Conservation (phyloP, 495 filamentous ascomycete species). For the Penicillium pulvis region DNA sequence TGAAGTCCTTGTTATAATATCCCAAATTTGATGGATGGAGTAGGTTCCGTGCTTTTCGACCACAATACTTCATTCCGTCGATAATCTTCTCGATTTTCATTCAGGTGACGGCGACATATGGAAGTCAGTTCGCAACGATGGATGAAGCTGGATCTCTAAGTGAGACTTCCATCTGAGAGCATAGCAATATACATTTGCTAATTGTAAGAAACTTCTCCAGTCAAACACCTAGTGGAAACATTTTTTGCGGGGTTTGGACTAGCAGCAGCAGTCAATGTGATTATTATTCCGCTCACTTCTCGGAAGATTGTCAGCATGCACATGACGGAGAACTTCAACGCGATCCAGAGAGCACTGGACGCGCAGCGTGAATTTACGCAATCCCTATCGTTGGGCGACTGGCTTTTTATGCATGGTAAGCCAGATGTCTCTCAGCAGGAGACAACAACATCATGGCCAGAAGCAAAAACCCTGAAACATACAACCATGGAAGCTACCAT, state of each 20-base stretch:
- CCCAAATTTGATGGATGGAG: constrained; percentile 1
- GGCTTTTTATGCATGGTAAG: background rate
- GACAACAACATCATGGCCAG: background rate
- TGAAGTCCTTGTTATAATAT: background rate
- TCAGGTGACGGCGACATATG: constrained; percentile 11
- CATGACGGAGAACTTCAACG: background rate
- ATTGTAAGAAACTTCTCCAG: constrained; percentile 6
- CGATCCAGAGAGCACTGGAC: constrained; percentile 4
- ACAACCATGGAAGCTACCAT: background rate
- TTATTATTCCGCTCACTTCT: constrained; percentile 12
- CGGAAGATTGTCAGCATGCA: constrained; percentile 7
- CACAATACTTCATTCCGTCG: constrained; percentile 13
- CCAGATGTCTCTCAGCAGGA: background rate
- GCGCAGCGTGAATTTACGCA: constrained; percentile 3
- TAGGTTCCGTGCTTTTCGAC: constrained; percentile 15
- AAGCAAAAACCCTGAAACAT: background rate
- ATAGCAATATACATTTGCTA: background rate
- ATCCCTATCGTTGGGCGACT: constrained; percentile 2
- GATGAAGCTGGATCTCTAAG: background rate
- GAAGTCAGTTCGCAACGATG: background rate
- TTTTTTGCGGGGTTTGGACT: constrained; percentile 13
- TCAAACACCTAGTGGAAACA: constrained; percentile 5
- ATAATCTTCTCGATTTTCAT: constrained; percentile 15
- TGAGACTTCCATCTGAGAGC: background rate
- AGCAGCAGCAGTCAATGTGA: constrained; percentile 9